Base-by-base conservation (phyloP, 2,329 filamentous ascomycete species). In the Alternaria angustiovoidea region DNA sequence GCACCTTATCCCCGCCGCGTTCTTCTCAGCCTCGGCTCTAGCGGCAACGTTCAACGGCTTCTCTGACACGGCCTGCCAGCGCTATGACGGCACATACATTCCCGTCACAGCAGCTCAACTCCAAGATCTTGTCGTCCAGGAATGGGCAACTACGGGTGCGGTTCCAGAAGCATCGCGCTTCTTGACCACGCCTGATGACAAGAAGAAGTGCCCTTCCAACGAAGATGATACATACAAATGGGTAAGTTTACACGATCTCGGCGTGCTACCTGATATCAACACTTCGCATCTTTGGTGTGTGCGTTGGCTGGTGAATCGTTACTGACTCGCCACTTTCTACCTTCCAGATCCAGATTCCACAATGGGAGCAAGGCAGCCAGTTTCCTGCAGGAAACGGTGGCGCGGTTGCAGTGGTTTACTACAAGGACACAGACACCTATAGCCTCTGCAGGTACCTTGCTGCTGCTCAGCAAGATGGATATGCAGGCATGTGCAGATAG, bases 391-490 rank as follows among this genome's bases (percentile, higher is more conserved):
- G 42, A 24, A 6, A 14, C 3, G 47, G 54, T 22, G 59, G 59
- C 9, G 36, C 39, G 6, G 3, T 62, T 22, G 46, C 46, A 7
- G 44, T 47, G 7, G 49, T 59, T 3, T 54, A 62, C 30, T 62
- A 59, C 44, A 58, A 62, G 16, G 55, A 54, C 0, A 54, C 55
- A 1, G 59, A 62, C 34, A 59, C 59, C 8, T 62, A 62, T 12
- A n/a, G 32, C 18, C 20, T 39, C 7, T 62, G 59, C 18, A 9
- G 26, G 14, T 22, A 41, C 24, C 11, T 51, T 2, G 18, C 55
- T 9, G 44, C 26, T 46, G 34, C 18, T 22, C 56, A 59, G 32
- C n/a, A 18, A 6, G 20, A 43, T 30, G 51, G 38, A 7, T 53
- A 53, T 9, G 28, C 38, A 8, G 51, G 51, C n/a, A 6, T 16